Evolutionary conservation across 805 yeast species (phyloP), one percentile per base, ranked within the genome.

Genomic region (Candida loeiensis): DNA sequence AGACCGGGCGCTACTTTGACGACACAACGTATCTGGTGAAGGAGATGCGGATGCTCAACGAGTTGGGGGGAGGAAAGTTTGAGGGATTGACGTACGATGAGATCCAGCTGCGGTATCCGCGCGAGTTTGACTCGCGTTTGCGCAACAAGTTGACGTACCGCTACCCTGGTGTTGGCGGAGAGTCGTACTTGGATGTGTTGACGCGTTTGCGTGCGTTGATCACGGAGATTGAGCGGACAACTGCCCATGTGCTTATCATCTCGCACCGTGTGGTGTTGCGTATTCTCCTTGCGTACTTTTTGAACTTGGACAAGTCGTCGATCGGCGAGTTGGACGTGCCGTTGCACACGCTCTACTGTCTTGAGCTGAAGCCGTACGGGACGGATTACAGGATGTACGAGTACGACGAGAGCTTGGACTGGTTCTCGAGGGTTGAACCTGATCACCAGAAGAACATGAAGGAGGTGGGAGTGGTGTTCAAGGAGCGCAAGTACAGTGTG

Each of bases 161-260:
- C 45, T 91, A 91, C 56, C 99, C 98, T 1, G 99, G 99, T 3
- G 85, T 88, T 36, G 97, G 98, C 6, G 99, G 99, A 13, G 99
- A 91, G 61, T 85, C 95, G 0, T 91, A 91, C 52, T 65, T 91
- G 50, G 98, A 91, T 63, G 99, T 93, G 9, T 83, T 93, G 54
- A 87, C 89, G 49, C 73, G 99, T 46, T 71, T 91, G 41, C 73
- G 95, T 45, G 95, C 97, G 1, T 77, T 91, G 14, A 91, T 91
- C 46, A 88, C 88, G 9, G 99, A 91, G 59, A 77, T 93, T 36
- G 99, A 91, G 59, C 72, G 99, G 48, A 86, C 95, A 32, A 83
- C 86, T 7, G 95, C 88, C 52, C 95, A 90, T 59, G 77, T 88
- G 24, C 63, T 90, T 34, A 74, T 91, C 16, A 76, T 91, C 0